Base-by-base conservation (phyloP, 2,329 filamentous ascomycete genomes). In the Ascochyta pisi region DNA sequence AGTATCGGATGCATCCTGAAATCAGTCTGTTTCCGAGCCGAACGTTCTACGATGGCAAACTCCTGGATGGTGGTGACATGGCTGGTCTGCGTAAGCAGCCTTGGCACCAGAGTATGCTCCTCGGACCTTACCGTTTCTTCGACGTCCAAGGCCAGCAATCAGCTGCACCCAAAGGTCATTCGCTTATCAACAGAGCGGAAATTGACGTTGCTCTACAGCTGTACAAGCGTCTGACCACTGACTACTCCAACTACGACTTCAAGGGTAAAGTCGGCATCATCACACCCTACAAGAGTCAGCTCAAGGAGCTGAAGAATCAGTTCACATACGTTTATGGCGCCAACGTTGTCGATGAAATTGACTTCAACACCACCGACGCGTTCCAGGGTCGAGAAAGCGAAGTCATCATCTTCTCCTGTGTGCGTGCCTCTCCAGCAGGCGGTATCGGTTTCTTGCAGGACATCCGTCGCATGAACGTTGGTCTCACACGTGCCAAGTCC, bases 1-100 rank as follows among this genome's bases (percentile, higher is more conserved):
- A 99, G 73, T 99, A 99, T 74, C 95, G 95, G 77, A 99, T 99
- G 96, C 95, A 99, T 78, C 95, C 96, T 0, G 91, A 95, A 64
- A 99, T 99, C 73, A 96, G 92, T 75, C 76, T 82, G 48, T 99
- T 97, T 75, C 95, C 96, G 1, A 96, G 92, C 74, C 81, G 84
- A 65, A 89, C 93, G 47, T 99, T 99, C 78, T 99, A 99, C 78
- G 92, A 98, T 71, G 87, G 91, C 26, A 86, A 87, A 61, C 85
- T 99, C 10, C 81, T 93, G 61, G 92, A 99, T 74, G 95, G 96
- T 23, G 84, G 84, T 57, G 85, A 90, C 63, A 98, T 98, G 93
- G 86, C 84, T 3, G 81, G 79, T 50, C 81, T 96, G 49, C 89
- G 95, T 43, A 79, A 82, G 57, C 87, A 89, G 72, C 89, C 92